These are phyloP conservation scores for Pneumocystis canis DNA, from an alignment of 1,139 yeast genomes.

Conservation along the genomic window DNA sequence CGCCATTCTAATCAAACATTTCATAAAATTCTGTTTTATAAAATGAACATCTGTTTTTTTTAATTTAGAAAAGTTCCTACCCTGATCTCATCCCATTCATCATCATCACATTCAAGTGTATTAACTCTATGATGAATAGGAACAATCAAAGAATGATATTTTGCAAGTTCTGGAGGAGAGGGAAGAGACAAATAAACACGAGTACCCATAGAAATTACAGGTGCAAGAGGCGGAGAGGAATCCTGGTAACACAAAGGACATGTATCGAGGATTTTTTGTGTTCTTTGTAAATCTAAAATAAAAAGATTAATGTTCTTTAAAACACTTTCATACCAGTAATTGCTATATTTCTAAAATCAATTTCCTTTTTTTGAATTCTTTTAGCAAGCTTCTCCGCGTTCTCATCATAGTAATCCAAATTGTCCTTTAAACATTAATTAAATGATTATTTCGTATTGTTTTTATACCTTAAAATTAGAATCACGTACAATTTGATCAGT, in stretches of 20 bases:
- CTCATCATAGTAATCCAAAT: constrained; percentile 32
- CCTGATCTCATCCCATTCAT: constrained; percentile 34
- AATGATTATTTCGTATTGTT: neutral
- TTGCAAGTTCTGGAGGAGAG: constrained; percentile 28
- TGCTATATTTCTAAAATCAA: constrained; percentile 22
- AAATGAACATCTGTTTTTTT: neutral
- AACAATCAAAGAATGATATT: constrained; percentile 27
- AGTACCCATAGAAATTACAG: constrained; percentile 23
- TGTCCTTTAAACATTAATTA: constrained; percentile 13
- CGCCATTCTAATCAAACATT: constrained; percentile 29
- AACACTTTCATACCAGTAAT: constrained; percentile 17
- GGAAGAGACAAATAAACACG: constrained; percentile 23
- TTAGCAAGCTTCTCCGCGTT: constrained; percentile 28
- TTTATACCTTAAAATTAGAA: constrained; percentile 20
- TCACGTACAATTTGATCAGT: constrained; percentile 28
- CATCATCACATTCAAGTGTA: constrained; percentile 30
- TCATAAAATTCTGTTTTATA: constrained; percentile 27
- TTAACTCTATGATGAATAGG: constrained; percentile 32
- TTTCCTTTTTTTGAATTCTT: constrained; percentile 18
- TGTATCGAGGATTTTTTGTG: constrained; percentile 23
- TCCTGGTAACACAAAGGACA: constrained; percentile 30
- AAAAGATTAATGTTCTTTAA: constrained; percentile 2
- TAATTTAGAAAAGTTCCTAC: constrained; percentile 5
- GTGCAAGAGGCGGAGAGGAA: constrained; percentile 20
- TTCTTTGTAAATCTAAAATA: constrained; percentile 14